Base-by-base conservation (phyloP, 2,329 filamentous ascomycete species). In the Xylaria arbuscula region DNA sequence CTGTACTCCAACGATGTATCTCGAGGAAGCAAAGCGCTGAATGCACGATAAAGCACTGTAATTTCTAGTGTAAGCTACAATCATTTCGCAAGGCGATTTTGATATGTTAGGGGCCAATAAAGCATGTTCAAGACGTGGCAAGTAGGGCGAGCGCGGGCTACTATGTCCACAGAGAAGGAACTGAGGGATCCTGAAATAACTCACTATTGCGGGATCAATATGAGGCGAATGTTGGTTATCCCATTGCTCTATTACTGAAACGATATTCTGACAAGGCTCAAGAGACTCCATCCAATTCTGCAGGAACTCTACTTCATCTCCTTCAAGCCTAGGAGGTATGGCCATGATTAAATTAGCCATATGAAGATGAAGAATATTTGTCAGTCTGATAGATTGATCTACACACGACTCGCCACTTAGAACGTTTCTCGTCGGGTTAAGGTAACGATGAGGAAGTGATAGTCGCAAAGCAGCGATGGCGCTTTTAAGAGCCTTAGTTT, bases 141-240 rank as follows among this genome's bases (percentile, higher is more conserved):
- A 19, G 34, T 28, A 15, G 22, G 22, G 13, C 34, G 3, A 10
- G 17, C 34, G n/a, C 1, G 7, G 19, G 5, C n/a, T 50, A 15
- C 11, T 58, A 6, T 53, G 22, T 2, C 9, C 2, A 13, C 36
- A n/a, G 36, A 45, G 32, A 22, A 50, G 45, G 50, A 57, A 38
- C 7, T 4, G 32, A 34, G 47, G 22, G 8, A n/a, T 28, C n/a
- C 4, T 2, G 2, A 32, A 45, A 53, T 1, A 3, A 68, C 67
- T 69, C 50, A 69, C 67, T 50, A 80, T 75, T n/a, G 78, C 79
- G 10, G 79, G 78, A 55, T 80, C 78, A 4, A 79, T 77, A 2
- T 68, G 71, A 38, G 74, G 64, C 34, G 72, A 78, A 56, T 75
- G 77, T 5, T 74, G 70, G 45, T 72, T 76, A 59, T 79, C 72